Base-by-base conservation (phyloP, 768 basidiomycete species). In the Tricholoma matsutake region DNA sequence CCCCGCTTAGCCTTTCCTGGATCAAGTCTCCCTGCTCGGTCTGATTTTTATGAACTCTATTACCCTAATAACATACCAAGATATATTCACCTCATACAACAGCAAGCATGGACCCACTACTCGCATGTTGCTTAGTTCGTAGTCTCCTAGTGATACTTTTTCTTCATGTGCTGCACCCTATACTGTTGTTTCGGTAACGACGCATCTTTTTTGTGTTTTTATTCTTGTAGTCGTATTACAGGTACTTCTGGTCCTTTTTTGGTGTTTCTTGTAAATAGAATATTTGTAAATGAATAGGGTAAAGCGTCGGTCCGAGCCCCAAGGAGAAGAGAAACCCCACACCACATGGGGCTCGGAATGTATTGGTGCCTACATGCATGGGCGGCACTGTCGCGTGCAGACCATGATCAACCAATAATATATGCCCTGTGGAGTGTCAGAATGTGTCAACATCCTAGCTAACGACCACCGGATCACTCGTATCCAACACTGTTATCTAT, bases 11-110 rank as follows among this genome's bases (percentile, higher is more conserved):
- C n/a, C 32, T 11, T 7, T 11, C n/a, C 8, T 3, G 6, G 6
- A 53, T 53, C 51, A 53, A 32, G 4, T 32, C 2, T 25, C 31
- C 14, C 51, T 9, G 10, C 51, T 29, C 16, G 6, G 3, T 11
- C 29, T 2, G 6, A 3, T 32, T 32, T 9, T 53, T 53, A 28
- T 11, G 51, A 14, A 29, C 13, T n/a, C 16, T 31, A 16, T 52
- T n/a, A 52, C 51, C 51, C 14, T 53, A 53, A 53, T 53, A 53
- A 29, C 51, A 53, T 53, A 53, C 51, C 51, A 53, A 53, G 51
- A 53, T 53, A 53, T 53, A 53, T 53, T 53, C 51, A 53, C 29
- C 16, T 18, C n/a, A 9, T 32, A 53, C 29, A 51, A 29, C 49
- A 53, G 51, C n/a, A 53, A 53, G 51, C 51, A 53, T 53, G 51